A percentile compares a stretch with the other conserved stretches of the same genome.
phyloP scores from a whole-genome alignment of 1,139 yeast genomes.

The Pichia sp. region DNA sequence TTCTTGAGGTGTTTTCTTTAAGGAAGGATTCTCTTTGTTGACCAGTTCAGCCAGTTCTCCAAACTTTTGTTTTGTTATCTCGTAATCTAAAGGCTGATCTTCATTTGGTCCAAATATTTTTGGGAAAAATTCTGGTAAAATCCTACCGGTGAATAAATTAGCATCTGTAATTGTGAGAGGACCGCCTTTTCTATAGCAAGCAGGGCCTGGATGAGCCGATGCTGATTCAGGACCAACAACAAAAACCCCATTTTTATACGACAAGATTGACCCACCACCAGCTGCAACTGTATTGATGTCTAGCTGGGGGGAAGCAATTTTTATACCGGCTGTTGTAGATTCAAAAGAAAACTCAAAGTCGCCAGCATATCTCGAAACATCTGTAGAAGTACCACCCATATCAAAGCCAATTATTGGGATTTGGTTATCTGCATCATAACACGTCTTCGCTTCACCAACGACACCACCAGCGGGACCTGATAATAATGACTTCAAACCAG shows the following conservation, averaged over 20 bases:
- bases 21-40: slow-evolving; percentile 34
- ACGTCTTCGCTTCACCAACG: slow-evolving; percentile 52
- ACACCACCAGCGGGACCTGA: slow-evolving; percentile 68
- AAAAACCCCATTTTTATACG: slow-evolving; percentile 52
- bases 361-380: slow-evolving; percentile 49
- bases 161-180: slow-evolving; percentile 60
- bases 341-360: slow-evolving; percentile 53
- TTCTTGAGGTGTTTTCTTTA: slow-evolving; percentile 39
- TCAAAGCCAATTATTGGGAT: slow-evolving; percentile 54
- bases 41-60: slow-evolving; percentile 40
- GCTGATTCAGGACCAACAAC: slow-evolving; percentile 60
- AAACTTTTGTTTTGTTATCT: slow-evolving; percentile 38
- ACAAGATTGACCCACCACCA: slow-evolving; percentile 55
- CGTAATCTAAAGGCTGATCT: slow-evolving; percentile 46
- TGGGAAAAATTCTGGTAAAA: slow-evolving; percentile 54
- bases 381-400: slow-evolving; percentile 64
- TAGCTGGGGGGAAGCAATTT: slow-evolving; percentile 54
- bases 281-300: slow-evolving; percentile 60
- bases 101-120: slow-evolving; percentile 55
- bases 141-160: slow-evolving; percentile 47
- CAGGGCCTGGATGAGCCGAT: slow-evolving; percentile 61
- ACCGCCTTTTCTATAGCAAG: slow-evolving; percentile 56
- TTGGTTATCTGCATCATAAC: slow-evolving; percentile 40
- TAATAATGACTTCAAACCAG: slow-evolving; percentile 51
- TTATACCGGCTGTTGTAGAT: slow-evolving; percentile 53